Conservation (phyloP, 2,329 filamentous ascomycete species). For the Pyricularia sp. region DNA sequence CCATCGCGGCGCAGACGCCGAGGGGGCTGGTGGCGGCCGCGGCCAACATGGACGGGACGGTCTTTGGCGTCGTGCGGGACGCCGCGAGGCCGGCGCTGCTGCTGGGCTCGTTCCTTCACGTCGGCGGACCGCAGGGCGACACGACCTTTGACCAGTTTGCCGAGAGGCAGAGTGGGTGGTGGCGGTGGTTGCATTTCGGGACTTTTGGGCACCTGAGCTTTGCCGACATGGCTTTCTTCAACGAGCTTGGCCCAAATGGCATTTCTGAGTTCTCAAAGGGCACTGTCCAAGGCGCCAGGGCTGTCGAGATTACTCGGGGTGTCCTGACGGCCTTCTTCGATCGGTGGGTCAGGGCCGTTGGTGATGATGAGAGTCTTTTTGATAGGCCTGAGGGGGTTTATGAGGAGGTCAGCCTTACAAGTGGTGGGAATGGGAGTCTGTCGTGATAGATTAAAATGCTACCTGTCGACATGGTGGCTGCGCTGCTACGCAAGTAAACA, state of each 20-base stretch:
- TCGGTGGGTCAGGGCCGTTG: neutral
- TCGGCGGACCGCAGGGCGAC: slow-evolving; percentile 3
- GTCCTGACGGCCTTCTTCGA: slow-evolving; percentile 7
- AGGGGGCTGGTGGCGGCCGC: slow-evolving; percentile 1
- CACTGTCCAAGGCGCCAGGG: neutral
- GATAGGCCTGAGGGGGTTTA: neutral
- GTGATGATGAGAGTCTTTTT: neutral
- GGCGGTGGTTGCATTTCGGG: slow-evolving; percentile 11
- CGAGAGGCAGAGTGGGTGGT: slow-evolving; percentile 12
- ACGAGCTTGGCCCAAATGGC: slow-evolving; percentile 2
- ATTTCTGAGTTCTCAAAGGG: slow-evolving; percentile 1
- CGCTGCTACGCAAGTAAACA: neutral
- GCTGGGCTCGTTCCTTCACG: slow-evolving; percentile 1
- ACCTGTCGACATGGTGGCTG: neutral
- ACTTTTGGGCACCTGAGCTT: slow-evolving; percentile 15
- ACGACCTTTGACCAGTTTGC: slow-evolving; percentile 13
- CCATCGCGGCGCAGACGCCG: slow-evolving; percentile 2
- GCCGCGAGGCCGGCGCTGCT: slow-evolving; percentile 4
- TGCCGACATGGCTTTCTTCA: slow-evolving; percentile 23
- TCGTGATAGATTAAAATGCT: neutral
- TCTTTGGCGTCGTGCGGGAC: neutral
- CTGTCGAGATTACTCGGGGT: slow-evolving; percentile 4
- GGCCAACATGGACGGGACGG: slow-evolving; percentile 5
- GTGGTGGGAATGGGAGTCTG: neutral
- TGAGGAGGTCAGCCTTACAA: neutral